Evolutionary conservation across 2,329 filamentous ascomycete genomes (phyloP), one percentile per base, ranked within the genome.

Genomic region (Ophiocordyceps australis): DNA sequence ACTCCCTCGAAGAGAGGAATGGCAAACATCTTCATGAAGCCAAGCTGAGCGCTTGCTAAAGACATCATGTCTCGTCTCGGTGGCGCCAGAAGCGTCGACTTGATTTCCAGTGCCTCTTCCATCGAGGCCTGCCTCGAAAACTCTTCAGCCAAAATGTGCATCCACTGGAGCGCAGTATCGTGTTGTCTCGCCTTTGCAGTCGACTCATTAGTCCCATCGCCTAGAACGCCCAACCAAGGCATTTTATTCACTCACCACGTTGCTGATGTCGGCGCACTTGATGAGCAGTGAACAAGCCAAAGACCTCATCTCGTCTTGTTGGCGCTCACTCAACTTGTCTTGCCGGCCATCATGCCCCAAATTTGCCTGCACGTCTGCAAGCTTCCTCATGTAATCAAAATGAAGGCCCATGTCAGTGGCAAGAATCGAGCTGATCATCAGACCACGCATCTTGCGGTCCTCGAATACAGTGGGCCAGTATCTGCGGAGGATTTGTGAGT

Each of bases 241-340:
- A n/a, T n/a, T n/a, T n/a, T n/a, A n/a, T n/a, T 19, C 13, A 74
- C 79, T 49, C 64, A 86, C 80, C 47, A 95, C 89, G 46, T 98
- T 98, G 55, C 86, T 94, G 43, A 98, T 95, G 49, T 98, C 89
- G 20, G 89, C 89, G 46, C 89, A 95, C 49, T 98, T 98, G 54
- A 98, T 94, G 31, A 98, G 57, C 29, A 98, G 56, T 10, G 83
- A 83, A 50, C 89, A 95, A n/a, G 77, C 59, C 24, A 95, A 54
- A 8, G 79, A 72, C 37, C 75, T 78, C 37, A 83, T 68, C 37
- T 85, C 76, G 32, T 89, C 74, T 9, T 75, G 46, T 37, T 76
- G 65, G 36, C 83, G 77, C 5, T 67, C 69, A 32, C 74, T 76
- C 83, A 82, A 94, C 7, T 66, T 67, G 30, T 81, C 72, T 5